Evolutionary conservation across 1,139 yeast species (phyloP), one percentile per base, ranked within the genome.

Genomic region (Magnusiomyces magnusii): DNA sequence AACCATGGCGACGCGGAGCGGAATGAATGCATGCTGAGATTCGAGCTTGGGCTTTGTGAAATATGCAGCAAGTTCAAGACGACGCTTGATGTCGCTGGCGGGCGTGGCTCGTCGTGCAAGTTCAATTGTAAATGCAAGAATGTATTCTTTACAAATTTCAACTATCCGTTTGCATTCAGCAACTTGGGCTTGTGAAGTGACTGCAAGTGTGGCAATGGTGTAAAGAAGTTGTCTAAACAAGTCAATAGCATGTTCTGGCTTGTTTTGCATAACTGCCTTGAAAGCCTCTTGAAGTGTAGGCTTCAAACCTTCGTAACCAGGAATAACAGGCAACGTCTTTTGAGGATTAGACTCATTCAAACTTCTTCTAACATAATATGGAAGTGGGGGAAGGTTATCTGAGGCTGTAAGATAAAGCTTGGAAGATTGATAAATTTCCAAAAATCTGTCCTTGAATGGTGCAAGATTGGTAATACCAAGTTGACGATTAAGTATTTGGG

Each of bases 1-100:
- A 56, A 88, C 84, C 95, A 93, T 88, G 47, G 99, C 99, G 61
- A 91, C 96, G 72, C 90, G 95, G 67, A 91, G 79, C 13, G 99
- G 97, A 70, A 91, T 86, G 58, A 87, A 81, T 63, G 85, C 83
- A 73, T 95, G 99, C 5, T 86, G 85, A 53, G 88, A 85, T 66
- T 88, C 91, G 66, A 95, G 81, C 65, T 86, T 82, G 49, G 92
- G 86, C 70, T 84, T 84, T 21, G 99, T 90, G 77, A 95, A 95
- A 75, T 92, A 93, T 0, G 98, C 96, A 3, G 98, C 98, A 66
- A 95, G 79, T 73, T 93, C 99, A 69, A 95, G 80, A 70, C 89
- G 91, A 63, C 98, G 86, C 74, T 90, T 87, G 58, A 86, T 77
- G 62, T 90, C 89, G n/a, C 65, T 65, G 2, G 85, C 78, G 47